phyloP scores from a whole-genome alignment of 352 stramenopile species.

The Globisporangium orthogonon region DNA sequence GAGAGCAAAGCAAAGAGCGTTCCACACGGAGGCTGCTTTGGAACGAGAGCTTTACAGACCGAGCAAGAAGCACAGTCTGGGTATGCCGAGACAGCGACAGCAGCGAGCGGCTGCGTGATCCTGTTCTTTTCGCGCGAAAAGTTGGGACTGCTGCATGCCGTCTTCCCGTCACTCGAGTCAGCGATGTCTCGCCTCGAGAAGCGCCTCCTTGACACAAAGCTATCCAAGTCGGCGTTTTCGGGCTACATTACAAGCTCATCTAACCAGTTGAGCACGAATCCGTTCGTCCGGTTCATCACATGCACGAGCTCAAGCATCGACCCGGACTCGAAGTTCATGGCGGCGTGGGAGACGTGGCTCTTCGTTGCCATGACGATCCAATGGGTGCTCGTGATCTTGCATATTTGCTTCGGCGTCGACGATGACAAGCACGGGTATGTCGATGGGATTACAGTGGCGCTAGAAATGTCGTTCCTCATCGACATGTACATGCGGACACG shows the following conservation, averaged over 20 bases:
- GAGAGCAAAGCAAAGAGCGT: conserved; percentile 8
- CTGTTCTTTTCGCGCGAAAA: conserved; percentile 24
- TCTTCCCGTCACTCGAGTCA: conserved; percentile 18
- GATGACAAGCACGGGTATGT: conserved; percentile 13
- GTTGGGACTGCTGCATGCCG: conserved; percentile 16
- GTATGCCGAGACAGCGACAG: conserved; percentile 27
- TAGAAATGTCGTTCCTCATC: conserved; percentile 36
- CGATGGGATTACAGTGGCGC: conserved; percentile 21
- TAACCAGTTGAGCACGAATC: neutral
- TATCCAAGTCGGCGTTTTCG: conserved; percentile 20
- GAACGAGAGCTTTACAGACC: conserved; percentile 16
- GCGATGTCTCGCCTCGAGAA: conserved; percentile 20
- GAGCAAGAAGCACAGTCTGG: conserved; percentile 11
- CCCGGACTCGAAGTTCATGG: conserved; percentile 26
- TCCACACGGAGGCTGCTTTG: conserved; percentile 28
- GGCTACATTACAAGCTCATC: neutral
- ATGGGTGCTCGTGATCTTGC: conserved; percentile 31
- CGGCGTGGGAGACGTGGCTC: conserved; percentile 33
- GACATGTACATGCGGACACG: conserved; percentile 39
- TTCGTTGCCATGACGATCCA: conserved; percentile 44
- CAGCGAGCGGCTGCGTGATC: conserved; percentile 26
- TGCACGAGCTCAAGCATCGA: conserved; percentile 19
- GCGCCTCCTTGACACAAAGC: conserved; percentile 21
- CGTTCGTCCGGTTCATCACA: conserved; percentile 1
- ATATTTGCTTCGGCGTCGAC: conserved; percentile 35